These are phyloP conservation scores for Effrenium voratum DNA, from an alignment of 73 alveolate species.

Conservation along the genomic window DNA sequence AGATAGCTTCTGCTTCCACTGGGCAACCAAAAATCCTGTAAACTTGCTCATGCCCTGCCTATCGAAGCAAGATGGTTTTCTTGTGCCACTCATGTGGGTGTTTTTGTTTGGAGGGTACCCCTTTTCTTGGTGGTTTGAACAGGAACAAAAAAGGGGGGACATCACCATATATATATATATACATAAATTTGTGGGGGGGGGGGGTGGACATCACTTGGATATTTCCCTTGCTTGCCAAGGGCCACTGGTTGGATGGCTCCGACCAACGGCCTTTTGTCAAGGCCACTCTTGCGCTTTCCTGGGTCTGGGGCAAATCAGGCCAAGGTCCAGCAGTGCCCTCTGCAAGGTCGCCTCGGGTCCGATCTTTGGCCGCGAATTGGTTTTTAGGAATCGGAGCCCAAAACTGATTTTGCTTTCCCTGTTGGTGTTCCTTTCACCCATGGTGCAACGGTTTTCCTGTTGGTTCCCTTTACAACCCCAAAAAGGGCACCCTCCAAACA, in stretches of 20 bases:
- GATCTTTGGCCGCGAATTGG: not conserved
- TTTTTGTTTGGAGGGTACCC: too few species aligned
- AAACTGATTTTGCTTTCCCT: not conserved
- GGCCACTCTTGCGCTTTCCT: not conserved
- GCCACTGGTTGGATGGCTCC: not conserved
- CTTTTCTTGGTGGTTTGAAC: not conserved
- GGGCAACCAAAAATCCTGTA: too few species aligned
- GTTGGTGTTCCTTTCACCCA: not conserved
- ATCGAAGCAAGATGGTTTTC: too few species aligned
- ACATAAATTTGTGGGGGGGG: too few species aligned
- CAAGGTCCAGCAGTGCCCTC: slow-evolving; percentile 48
- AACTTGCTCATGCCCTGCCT: too few species aligned
- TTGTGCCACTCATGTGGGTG: too few species aligned
- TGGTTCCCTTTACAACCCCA: not conserved
- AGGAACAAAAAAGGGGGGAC: too few species aligned
- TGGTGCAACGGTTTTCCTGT: not conserved
- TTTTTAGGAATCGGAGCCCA: not conserved
- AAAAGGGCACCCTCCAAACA: not conserved
- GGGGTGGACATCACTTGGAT: too few species aligned
- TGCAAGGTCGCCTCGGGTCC: slow-evolving; percentile 1
- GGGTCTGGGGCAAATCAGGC: not conserved
- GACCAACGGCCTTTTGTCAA: not conserved
- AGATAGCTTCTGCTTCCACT: too few species aligned
- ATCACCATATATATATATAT: not conserved
- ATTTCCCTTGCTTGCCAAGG: too few species aligned